Percentiles rank a stretch among this genome's conserved stretches.
These are phyloP conservation scores for Neofusicoccum parvum DNA, from an alignment of 2,329 filamentous ascomycete species.

Conservation along the genomic window DNA sequence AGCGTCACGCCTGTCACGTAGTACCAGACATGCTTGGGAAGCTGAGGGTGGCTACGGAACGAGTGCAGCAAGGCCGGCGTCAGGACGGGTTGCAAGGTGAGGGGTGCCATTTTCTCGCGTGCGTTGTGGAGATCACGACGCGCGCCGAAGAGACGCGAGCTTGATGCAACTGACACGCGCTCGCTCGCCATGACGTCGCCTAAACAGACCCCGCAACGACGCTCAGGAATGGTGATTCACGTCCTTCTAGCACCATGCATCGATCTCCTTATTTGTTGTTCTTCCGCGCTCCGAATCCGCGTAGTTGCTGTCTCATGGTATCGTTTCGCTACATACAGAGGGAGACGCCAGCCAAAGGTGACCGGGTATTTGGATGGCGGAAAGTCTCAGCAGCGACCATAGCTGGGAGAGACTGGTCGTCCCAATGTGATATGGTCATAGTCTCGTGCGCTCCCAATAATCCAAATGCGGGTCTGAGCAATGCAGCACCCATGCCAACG, in stretches of 20 bases:
- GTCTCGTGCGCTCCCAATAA: neutral
- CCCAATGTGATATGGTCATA: neutral
- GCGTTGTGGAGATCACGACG: slow-evolving; percentile 9
- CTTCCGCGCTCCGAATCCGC: neutral
- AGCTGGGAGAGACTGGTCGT: neutral
- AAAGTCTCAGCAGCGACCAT: slow-evolving; percentile 5
- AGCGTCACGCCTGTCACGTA: slow-evolving; percentile 51
- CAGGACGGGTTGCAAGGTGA: slow-evolving; percentile 33
- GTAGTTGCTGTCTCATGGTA: neutral
- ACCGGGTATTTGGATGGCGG: neutral
- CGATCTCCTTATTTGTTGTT: neutral
- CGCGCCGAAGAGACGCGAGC: neutral
- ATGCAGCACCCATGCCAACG: slow-evolving; percentile 19
- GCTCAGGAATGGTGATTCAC: neutral
- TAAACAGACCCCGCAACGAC: neutral
- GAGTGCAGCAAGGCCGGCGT: slow-evolving; percentile 47
- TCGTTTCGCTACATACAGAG: slow-evolving; percentile 16
- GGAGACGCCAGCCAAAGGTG: neutral
- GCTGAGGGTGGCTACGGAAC: slow-evolving; percentile 44
- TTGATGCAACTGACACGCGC: neutral
- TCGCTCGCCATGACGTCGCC: slow-evolving; percentile 2
- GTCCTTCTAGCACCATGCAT: neutral
- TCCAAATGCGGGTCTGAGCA: slow-evolving; percentile 7
- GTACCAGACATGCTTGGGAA: slow-evolving; percentile 54
- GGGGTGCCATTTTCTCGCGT: slow-evolving; percentile 15